phyloP scores from a whole-genome alignment of 2,329 filamentous ascomycete genomes.

The Aureobasidium subglaciale region DNA sequence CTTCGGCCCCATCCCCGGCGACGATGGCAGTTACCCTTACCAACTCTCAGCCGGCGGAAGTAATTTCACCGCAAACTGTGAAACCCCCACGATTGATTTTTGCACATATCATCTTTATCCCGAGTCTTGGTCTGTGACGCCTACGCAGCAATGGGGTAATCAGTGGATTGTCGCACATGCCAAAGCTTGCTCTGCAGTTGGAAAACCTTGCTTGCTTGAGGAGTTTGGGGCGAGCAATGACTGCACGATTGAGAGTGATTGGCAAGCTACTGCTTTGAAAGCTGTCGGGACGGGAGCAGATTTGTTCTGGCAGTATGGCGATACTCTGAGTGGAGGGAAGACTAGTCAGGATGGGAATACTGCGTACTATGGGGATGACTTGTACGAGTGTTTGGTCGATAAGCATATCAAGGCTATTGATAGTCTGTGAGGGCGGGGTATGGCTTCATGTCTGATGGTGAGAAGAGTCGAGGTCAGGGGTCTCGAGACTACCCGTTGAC shows the following conservation, averaged over 20 bases:
- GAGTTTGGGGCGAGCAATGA: constrained; percentile 20
- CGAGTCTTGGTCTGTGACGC: constrained; percentile 14
- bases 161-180: constrained; percentile 21
- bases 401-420: constrained; percentile 12
- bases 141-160: constrained; percentile 17
- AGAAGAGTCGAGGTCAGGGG: no score
- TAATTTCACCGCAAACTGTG: constrained; percentile 20
- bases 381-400: constrained; percentile 4
- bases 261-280: constrained; percentile 20
- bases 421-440: not conserved
- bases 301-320: constrained; percentile 24
- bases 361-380: constrained; percentile 17
- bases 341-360: constrained; percentile 20
- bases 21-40: constrained; percentile 29
- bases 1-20: constrained; percentile 23
- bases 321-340: constrained; percentile 20
- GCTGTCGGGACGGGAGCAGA: constrained; percentile 18
- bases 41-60: constrained; percentile 17
- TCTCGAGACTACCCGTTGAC: no score
- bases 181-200: constrained; percentile 17
- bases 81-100: constrained; percentile 20
- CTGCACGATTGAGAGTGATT: constrained; percentile 17
- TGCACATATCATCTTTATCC: constrained; percentile 22
- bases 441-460: no score
- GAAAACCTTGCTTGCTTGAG: constrained; percentile 22